These are phyloP conservation scores for Berkeleyomyces basicola DNA, from an alignment of 2,329 filamentous ascomycete species.

Conservation along the genomic window DNA sequence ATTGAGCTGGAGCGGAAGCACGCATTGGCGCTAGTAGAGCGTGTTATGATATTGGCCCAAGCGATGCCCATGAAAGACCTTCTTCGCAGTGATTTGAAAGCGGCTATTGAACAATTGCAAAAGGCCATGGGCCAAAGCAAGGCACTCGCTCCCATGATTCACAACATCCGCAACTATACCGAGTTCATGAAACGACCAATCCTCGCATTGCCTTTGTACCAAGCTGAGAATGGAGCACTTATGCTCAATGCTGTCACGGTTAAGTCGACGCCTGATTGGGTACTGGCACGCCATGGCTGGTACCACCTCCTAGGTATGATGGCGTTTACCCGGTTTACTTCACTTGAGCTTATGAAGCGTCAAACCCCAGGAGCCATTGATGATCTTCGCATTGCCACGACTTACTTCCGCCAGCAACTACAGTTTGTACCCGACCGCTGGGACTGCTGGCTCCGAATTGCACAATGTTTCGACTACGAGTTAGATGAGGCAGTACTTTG, in stretches of 20 bases:
- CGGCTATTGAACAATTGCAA: slow-evolving; percentile 84
- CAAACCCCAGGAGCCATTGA: slow-evolving; percentile 65
- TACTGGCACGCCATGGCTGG: slow-evolving; percentile 70
- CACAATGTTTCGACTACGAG: slow-evolving; percentile 75
- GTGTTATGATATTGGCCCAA: slow-evolving; percentile 64
- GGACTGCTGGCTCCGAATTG: slow-evolving; percentile 82
- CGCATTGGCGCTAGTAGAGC: slow-evolving; percentile 67
- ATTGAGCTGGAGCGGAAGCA: slow-evolving; percentile 68
- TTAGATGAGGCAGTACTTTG: slow-evolving; percentile 75
- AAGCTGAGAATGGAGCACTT: slow-evolving; percentile 63
- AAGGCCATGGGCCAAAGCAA: slow-evolving; percentile 68
- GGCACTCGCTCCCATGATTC: slow-evolving; percentile 61
- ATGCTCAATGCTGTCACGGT: slow-evolving; percentile 57
- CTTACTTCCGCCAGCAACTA: slow-evolving; percentile 64
- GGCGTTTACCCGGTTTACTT: slow-evolving; percentile 67
- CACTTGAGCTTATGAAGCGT: slow-evolving; percentile 52
- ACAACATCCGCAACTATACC: slow-evolving; percentile 71
- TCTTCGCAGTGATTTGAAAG: slow-evolving; percentile 77
- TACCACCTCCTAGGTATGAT: slow-evolving; percentile 84
- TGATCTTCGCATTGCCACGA: slow-evolving; percentile 66
- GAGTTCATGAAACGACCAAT: slow-evolving; percentile 71
- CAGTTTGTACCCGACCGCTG: slow-evolving; percentile 69
- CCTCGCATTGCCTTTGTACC: slow-evolving; percentile 63
- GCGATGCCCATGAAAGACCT: slow-evolving; percentile 82
- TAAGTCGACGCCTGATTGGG: slow-evolving; percentile 45